Base-by-base conservation (phyloP, 805 yeast species). In the Cyberlindnera subsufficiens region DNA sequence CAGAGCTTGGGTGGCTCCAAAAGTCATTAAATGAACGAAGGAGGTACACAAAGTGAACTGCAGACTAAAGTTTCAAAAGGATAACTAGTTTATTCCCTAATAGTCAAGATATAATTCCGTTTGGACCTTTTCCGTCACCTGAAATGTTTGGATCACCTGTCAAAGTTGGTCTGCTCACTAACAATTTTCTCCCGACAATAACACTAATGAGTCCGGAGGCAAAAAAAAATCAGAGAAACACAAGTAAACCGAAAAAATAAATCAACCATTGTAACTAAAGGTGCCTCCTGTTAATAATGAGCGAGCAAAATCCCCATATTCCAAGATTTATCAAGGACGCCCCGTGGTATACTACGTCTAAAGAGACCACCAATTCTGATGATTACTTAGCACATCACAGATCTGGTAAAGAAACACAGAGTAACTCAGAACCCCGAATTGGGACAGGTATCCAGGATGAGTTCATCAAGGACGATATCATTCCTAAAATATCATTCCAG, bases 371-470 rank as follows among this genome's bases (percentile, higher is more conserved):
- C 6, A 42, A 51, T 5, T 47, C 35, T 3, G 51, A 43, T 3
- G 85, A 80, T 56, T 67, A 74, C 38, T 60, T 82, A 17, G 61
- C 76, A 3, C 88, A 82, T 61, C 89, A 82, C 49, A 61, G 86
- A 17, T 53, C 51, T 13, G 49, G 59, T 34, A 44, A 37, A 30
- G 39, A 37, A 9, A 44, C 42, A n/a, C 56, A 65, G 34, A 64
- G 67, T 6, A 74, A 50, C 63, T 47, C 77, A 44, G 74, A 70
- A 44, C 74, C 89, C 0, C 66, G 68, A 43, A 57, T 67, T 5
- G 89, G 88, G 0, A 40, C 49, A 1, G 88, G 88, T 7, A 80
- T 82, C 29, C 48, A 52, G 1, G 86, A 82, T 61, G 68, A 64
- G 25, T 61, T 62, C 42, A 57, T 68, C 6, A 43, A 44, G 6